Percentiles rank a stretch among this genome's conserved stretches.
Conservation (phyloP, 148 eudicot genomes). For the Chenopodium formosanum region DNA sequence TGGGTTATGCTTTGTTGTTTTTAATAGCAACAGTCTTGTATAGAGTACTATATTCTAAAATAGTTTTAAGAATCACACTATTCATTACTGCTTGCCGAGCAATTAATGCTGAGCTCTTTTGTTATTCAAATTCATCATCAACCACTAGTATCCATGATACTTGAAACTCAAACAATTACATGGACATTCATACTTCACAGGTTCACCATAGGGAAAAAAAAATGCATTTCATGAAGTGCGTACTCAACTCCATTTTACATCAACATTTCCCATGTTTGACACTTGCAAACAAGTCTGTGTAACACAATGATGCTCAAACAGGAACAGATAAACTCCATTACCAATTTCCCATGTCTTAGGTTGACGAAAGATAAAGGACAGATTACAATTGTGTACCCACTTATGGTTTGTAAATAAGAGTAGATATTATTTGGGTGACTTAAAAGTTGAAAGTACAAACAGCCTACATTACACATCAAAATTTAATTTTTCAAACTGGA, state of each 20-base stretch:
- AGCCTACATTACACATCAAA: not conserved
- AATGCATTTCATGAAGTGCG: not conserved
- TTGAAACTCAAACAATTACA: not conserved
- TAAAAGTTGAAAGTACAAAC: too few relatives aligned
- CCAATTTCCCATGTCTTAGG: not conserved
- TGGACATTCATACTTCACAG: not conserved
- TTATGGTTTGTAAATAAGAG: not conserved
- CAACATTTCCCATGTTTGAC: not conserved
- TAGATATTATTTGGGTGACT: not conserved
- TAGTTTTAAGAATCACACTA: not conserved
- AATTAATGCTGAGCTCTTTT: not conserved
- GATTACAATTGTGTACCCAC: not conserved
- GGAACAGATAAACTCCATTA: not conserved
- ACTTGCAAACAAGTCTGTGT: not conserved
- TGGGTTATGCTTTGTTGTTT: not conserved
- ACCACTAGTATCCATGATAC: not conserved
- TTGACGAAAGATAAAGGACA: not conserved
- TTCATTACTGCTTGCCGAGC: not conserved
- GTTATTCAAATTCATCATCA: not conserved
- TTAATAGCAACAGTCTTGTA: not conserved
- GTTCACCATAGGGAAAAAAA: not conserved
- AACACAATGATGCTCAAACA: not conserved
- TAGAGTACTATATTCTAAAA: not conserved
- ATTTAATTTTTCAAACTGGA: not conserved
- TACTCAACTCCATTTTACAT: too few relatives aligned